Percentiles rank a stretch among this genome's conserved stretches.
Conservation (phyloP, 805 yeast species). For the Lipomyces lipofer region DNA sequence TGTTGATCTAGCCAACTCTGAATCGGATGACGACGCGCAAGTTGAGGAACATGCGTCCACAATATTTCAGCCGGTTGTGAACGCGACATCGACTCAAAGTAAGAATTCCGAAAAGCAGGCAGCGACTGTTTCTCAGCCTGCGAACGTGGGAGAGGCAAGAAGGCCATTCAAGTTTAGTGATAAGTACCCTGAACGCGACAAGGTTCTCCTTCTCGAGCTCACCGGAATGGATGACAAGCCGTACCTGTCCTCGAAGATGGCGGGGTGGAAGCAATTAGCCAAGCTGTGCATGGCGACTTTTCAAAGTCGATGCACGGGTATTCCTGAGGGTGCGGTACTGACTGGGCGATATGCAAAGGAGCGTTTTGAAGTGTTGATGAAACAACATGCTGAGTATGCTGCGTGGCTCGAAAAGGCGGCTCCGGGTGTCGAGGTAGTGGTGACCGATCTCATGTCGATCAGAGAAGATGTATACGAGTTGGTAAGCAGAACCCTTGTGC, state of each 20-base stretch:
- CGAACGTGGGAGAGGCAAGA: neutral
- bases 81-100: no score
- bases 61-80: no score
- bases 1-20: no score
- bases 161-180: neutral
- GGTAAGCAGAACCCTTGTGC: neutral
- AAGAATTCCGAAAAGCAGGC: no score
- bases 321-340: neutral
- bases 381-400: neutral
- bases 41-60: no score
- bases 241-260: neutral
- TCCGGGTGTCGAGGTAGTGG: neutral
- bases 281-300: neutral
- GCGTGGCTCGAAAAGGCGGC: neutral
- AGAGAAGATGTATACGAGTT: neutral
- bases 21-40: no score
- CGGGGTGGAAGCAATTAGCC: neutral
- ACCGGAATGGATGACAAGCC: neutral
- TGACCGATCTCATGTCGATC: neutral
- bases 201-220: neutral
- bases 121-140: no score
- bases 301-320: neutral
- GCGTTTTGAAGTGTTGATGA: neutral
- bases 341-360: neutral
- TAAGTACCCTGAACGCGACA: neutral